phyloP scores from a whole-genome alignment of 352 stramenopile genomes.

The Phytopythium ostracodes region DNA sequence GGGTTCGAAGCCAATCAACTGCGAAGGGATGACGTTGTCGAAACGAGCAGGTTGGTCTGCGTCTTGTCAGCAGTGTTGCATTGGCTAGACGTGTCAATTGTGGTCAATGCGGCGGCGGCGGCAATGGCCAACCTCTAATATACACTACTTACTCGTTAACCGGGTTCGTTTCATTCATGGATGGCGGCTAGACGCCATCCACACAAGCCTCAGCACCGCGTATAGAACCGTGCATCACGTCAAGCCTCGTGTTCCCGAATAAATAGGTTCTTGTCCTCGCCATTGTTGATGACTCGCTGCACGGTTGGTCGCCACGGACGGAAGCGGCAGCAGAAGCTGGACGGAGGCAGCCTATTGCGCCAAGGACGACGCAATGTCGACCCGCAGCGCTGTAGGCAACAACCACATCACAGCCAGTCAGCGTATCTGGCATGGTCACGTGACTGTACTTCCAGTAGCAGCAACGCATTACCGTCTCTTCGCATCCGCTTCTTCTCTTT shows the following conservation, averaged over 20 bases:
- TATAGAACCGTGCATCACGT: background rate
- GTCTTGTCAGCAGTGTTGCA: too few species aligned
- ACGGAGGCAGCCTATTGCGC: background rate
- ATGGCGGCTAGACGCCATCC: background rate
- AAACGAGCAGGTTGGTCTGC: background rate
- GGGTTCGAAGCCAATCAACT: slow-evolving; percentile 11
- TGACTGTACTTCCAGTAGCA: background rate
- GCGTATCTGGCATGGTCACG: background rate
- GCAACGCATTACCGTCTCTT: slow-evolving; percentile 34
- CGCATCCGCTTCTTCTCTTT: slow-evolving; percentile 70
- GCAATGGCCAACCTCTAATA: background rate
- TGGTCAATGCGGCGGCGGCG: too few species aligned
- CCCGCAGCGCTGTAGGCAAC: background rate
- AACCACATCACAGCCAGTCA: background rate
- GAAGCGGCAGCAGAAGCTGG: background rate
- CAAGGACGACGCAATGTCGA: slow-evolving; percentile 2
- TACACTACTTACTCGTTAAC: background rate
- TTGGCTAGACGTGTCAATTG: too few species aligned
- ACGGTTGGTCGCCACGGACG: background rate
- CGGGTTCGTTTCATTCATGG: too few species aligned
- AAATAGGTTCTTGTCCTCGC: background rate
- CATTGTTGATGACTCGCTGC: background rate
- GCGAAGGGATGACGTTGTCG: slow-evolving; percentile 7
- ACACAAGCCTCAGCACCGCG: background rate
- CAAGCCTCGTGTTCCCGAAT: slow-evolving; percentile 2